Base-by-base conservation (phyloP, 805 yeast genomes). In the Zygosaccharomyces pseudorouxii region DNA sequence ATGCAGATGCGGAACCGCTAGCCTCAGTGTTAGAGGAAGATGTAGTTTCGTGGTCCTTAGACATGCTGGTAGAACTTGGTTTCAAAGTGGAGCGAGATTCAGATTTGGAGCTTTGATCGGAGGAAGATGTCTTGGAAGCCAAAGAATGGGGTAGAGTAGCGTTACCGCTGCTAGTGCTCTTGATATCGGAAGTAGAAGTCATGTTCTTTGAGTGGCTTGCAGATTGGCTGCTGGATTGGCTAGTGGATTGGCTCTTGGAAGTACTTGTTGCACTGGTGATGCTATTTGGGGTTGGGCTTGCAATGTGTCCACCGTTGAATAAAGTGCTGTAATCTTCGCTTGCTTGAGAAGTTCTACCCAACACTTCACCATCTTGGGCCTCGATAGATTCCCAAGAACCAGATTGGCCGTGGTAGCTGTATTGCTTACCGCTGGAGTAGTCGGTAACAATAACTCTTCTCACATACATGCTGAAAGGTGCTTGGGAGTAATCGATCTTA, bases 401-500 rank as follows among this genome's bases (percentile, higher is more conserved):
- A 11, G 79, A 58, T 23, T 70, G 63, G 57, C 77, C 86, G 46
- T 71, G 59, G 60, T 83, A 84, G 29, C 69, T 56, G 63, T 84
- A 84, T 51, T 74, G 71, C 2, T 71, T 56, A 43, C 90, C 92
- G 19, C 81, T 70, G 1, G 89, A 83, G 61, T 82, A 84, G 66
- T 84, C 89, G 20, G 81, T 71, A n/a, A 86, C 84, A 25, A 74
- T 64, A 38, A 88, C 60, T 3, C 75, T 71, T 59, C 81, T 71
- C 55, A 89, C 74, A 55, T 73, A 60, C 86, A 86, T 84, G 16
- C 80, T 60, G 67, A 81, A 87, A 45, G 93, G 92, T 23, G 80
- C 87, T 23, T 77, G 61, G 4, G 77, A 53, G 60, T 80, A 84
- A 61, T 86, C 82, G 11, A 89, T 80, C 16, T 56, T 50, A 48